Base-by-base conservation (phyloP, 192 early-diverging fungal genomes). In the Backusella luteola region DNA sequence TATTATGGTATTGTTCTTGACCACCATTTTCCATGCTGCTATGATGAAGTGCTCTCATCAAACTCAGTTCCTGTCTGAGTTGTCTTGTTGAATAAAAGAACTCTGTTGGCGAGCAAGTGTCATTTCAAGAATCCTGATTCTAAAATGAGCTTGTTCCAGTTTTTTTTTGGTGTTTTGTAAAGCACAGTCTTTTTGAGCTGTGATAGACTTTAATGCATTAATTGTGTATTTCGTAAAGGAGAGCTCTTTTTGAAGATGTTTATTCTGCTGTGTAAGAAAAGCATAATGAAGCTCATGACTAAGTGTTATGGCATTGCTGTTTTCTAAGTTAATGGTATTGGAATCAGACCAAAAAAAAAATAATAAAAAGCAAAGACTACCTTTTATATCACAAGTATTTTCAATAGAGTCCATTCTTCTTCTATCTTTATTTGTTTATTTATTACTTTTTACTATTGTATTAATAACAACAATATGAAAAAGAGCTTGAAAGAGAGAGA, bases 221-320 rank as follows among this genome's bases (percentile, higher is more conserved):
- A 76, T 73, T n/a, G 75, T 80, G 42, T 80, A 80, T 15, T 75
- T 70, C 32, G 70, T 69, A 41, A 80, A 80, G 15, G 75, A 71
- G 19, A 80, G 41, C 67, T 80, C 79, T 11, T 73, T 71, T 26
- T 72, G 69, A 41, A 80, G 59, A 35, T 76, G 79, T 17, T 38
- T 46, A 71, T 80, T 80, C 38, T 80, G 79, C 36, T 80, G 74
- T 6, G 70, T 71, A 19, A 80, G 46, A 67, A 67, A 80, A 23
- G 63, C 71, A 53, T 80, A 70, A 39, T 80, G 71, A 42, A 80
- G 38, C 32, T 80, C 79, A 59, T 59, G n/a, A 26, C 23, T 26
- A 59, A 9, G 4, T 9, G 56, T 23, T 59, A 29, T 26, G 21
- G n/a, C 23, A 26, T 59, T 59, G 56, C 21, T 59, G 26, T 6